Base-by-base conservation (phyloP, 2,329 filamentous ascomycete species). In the Sporothrix luriei region DNA sequence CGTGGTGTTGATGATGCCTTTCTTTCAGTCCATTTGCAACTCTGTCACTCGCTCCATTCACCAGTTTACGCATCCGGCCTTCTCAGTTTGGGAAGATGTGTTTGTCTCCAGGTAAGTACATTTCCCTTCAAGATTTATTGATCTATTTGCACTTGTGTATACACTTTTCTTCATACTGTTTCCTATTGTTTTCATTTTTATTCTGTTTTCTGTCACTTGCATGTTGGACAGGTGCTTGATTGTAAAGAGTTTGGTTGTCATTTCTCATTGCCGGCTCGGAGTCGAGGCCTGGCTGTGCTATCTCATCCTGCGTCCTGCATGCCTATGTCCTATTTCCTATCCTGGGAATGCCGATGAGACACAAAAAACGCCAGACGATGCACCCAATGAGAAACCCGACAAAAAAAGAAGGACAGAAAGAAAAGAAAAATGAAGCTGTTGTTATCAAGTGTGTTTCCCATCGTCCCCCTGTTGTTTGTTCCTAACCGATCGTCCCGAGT, bases 341-440 rank as follows among this genome's bases (percentile, higher is more conserved):
- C 57, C 57, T 26, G 57, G 57, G 38, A 24, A 24, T 61, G 33
- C 33, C 19, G 4, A 62, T 5, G n/a, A 43, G n/a, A 7, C 26
- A 40, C 54, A 38, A 62, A 21, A 43, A 14, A 24, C 38, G n/a
- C 55, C 55, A 43, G 19, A 57, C 4, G 11, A 62, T 62, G 38
- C 57, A 26, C 57, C 57, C 19, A 24, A 38, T n/a, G 29, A 57
- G 54, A 10, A 57, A 62, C 57, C 57, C 38, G 11, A 43, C 40
- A 14, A 59, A 38, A 29, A 21, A 40, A 59, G 13, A 40, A 40
- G 13, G 7, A 38, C 4, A 40, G 10, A 40, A 57, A n/a, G n/a
- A 29, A 33, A 49, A 21, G 6, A 16, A 49, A 78, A 73, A 67
- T 29, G 52, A 74, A 68, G 59, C 62, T 54, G 71, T 54, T 66